These are phyloP conservation scores for Aspergillus homomorphus DNA, from an alignment of 495 filamentous ascomycete genomes.

Conservation along the genomic window DNA sequence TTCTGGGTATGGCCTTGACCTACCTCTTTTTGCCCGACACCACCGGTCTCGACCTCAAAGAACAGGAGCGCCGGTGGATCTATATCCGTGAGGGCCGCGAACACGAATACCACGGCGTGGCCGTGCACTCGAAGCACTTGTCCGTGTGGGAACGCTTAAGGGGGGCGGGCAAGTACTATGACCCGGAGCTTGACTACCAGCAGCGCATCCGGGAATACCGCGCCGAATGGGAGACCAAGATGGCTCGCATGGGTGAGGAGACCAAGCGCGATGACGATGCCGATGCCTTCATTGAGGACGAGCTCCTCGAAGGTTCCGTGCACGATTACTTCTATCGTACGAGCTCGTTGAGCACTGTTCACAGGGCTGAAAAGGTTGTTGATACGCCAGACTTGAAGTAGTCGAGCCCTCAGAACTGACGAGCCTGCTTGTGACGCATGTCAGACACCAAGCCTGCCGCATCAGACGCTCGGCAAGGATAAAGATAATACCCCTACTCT, in stretches of 20 bases:
- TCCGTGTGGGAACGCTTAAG: conserved; percentile 74
- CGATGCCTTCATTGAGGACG: conserved; percentile 35
- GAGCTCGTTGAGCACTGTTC: conserved; percentile 41
- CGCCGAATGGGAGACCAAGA: conserved; percentile 57
- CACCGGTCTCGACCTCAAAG: conserved; percentile 88
- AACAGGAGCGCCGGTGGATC: conserved; percentile 85
- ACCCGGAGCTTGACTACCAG: conserved; percentile 73
- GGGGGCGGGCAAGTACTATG: conserved; percentile 70
- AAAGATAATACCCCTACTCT: too few relatives aligned
- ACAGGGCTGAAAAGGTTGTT: conserved; percentile 37
- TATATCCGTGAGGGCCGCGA: conserved; percentile 73
- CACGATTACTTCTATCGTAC: conserved; percentile 51
- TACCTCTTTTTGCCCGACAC: conserved; percentile 84
- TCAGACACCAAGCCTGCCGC: too few relatives aligned
- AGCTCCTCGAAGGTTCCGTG: conserved; percentile 43
- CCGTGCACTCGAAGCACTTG: conserved; percentile 81
- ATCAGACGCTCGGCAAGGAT: background rate
- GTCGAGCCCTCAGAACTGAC: too few relatives aligned
- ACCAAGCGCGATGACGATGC: conserved; percentile 44
- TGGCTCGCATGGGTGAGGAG: conserved; percentile 38
- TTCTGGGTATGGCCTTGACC: conserved; percentile 74
- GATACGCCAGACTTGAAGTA: conserved; percentile 11
- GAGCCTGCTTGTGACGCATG: too few relatives aligned
- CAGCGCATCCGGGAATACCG: conserved; percentile 78
- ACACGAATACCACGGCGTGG: conserved; percentile 81